Conservation (phyloP, 352 stramenopile species). For the Globisporangium emineosum region DNA sequence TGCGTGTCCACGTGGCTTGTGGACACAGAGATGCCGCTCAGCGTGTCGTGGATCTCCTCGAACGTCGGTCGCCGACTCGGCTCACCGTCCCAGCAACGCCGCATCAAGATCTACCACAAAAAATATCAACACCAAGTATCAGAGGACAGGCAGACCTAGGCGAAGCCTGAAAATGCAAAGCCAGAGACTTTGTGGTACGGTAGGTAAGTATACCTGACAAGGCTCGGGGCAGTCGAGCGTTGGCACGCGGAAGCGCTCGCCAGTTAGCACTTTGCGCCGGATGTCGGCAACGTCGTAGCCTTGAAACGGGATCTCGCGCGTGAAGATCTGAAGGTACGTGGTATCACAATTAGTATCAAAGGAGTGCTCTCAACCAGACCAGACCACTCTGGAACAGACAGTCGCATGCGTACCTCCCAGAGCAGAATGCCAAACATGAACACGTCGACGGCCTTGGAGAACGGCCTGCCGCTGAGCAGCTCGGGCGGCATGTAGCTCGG, state of each 20-base stretch:
- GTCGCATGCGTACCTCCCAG: slow-evolving; percentile 65
- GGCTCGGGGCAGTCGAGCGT: slow-evolving; percentile 61
- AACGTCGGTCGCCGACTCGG: slow-evolving; percentile 50
- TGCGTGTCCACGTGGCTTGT: slow-evolving; percentile 29
- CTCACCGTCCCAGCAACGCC: slow-evolving; percentile 62
- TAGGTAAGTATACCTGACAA: too few relatives aligned
- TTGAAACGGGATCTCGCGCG: slow-evolving; percentile 73
- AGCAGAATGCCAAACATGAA: slow-evolving; percentile 93
- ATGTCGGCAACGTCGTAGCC: slow-evolving; percentile 76
- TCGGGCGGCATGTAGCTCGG: slow-evolving; percentile 89
- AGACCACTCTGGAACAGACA: neutral
- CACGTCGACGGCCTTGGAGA: slow-evolving; percentile 90
- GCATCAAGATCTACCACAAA: slow-evolving; percentile 48
- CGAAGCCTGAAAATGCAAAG: neutral
- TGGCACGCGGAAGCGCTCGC: slow-evolving; percentile 73
- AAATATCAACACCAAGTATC: neutral
- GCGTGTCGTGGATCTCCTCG: slow-evolving; percentile 47
- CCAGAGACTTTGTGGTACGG: neutral
- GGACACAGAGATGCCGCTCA: slow-evolving; percentile 34
- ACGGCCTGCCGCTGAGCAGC: slow-evolving; percentile 74
- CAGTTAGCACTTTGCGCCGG: slow-evolving; percentile 57
- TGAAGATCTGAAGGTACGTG: slow-evolving; percentile 58
- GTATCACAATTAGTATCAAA: slow-evolving; percentile 1
- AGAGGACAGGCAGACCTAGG: neutral
- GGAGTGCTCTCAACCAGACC: neutral